Conservation (phyloP, 2,329 filamentous ascomycete genomes). For the Fusarium goolgardi region DNA sequence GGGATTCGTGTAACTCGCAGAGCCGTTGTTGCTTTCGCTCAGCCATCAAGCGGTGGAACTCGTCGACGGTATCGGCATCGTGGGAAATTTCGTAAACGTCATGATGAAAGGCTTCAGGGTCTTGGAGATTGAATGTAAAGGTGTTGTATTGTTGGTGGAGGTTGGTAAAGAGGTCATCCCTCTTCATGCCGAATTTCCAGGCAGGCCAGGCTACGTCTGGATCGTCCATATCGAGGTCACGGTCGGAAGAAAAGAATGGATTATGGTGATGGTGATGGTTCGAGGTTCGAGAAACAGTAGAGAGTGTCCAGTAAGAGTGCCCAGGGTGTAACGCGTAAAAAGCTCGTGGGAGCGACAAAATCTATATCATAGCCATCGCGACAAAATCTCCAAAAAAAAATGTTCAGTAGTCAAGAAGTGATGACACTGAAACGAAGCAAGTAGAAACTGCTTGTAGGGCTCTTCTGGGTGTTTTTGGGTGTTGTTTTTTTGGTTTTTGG, state of each 20-base stretch:
- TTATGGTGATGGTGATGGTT: constrained; percentile 14
- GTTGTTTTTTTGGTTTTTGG: constrained; percentile 29
- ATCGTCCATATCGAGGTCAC: constrained; percentile 69
- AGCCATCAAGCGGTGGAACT: constrained; percentile 66
- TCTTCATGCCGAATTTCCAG: constrained; percentile 73
- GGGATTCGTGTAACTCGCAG: constrained; percentile 64
- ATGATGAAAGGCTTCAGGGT: constrained; percentile 70
- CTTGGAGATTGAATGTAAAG: constrained; percentile 65
- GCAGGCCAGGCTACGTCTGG: constrained; percentile 65
- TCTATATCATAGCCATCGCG: constrained; percentile 48
- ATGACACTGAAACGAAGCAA: constrained; percentile 40
- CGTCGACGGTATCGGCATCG: constrained; percentile 61
- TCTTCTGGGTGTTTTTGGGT: constrained; percentile 24
- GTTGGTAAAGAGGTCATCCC: constrained; percentile 66
- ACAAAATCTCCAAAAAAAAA: constrained; percentile 9
- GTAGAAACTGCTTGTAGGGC: constrained; percentile 22
- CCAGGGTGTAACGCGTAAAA: constrained; percentile 39
- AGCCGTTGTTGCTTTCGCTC: constrained; percentile 66
- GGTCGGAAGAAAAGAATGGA: constrained; percentile 46
- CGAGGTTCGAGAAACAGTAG: constrained; percentile 21
- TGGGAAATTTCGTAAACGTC: constrained; percentile 70
- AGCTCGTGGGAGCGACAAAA: constrained; percentile 45
- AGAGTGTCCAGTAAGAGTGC: constrained; percentile 40
- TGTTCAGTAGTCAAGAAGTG: constrained; percentile 41
- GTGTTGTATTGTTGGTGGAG: constrained; percentile 72